A percentile compares a stretch with the other conserved stretches of the same genome.
These are phyloP conservation scores for Hordeum marinum DNA, from an alignment of 176 grass and related monocot species.

Conservation along the genomic window DNA sequence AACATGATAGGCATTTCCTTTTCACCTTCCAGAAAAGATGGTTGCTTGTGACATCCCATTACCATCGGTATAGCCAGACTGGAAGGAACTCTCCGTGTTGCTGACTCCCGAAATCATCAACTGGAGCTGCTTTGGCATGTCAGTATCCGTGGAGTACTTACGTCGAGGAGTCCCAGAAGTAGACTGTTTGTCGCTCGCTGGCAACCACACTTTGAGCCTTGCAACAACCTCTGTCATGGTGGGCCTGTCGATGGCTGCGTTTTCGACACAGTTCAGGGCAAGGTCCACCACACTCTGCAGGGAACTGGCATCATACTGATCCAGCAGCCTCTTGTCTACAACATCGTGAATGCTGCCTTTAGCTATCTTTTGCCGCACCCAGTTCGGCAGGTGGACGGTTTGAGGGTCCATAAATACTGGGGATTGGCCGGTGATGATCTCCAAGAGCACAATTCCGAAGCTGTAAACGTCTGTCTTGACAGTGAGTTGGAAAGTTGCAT, in stretches of 20 bases:
- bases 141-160: no score
- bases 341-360: not conserved
- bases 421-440: not conserved
- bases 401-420: not conserved
- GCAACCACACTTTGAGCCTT: no score
- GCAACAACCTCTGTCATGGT: no score
- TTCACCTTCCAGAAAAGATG: no score
- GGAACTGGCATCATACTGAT: not conserved
- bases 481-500: not conserved
- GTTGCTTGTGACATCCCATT: no score
- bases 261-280: not conserved
- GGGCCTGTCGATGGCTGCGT: not conserved
- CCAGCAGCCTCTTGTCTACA: not conserved
- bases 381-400: not conserved
- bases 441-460: not conserved
- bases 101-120: no score
- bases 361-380: conserved; percentile 13
- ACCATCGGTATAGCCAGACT: no score
- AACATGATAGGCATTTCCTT: not conserved
- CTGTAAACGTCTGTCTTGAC: not conserved
- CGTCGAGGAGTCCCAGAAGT: no score
- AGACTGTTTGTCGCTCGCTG: no score
- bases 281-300: conserved; percentile 6
- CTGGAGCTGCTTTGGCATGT: no score
- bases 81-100: no score